phyloP scores from a whole-genome alignment of 306 rosid genomes.

The Trifolium fragiferum region DNA sequence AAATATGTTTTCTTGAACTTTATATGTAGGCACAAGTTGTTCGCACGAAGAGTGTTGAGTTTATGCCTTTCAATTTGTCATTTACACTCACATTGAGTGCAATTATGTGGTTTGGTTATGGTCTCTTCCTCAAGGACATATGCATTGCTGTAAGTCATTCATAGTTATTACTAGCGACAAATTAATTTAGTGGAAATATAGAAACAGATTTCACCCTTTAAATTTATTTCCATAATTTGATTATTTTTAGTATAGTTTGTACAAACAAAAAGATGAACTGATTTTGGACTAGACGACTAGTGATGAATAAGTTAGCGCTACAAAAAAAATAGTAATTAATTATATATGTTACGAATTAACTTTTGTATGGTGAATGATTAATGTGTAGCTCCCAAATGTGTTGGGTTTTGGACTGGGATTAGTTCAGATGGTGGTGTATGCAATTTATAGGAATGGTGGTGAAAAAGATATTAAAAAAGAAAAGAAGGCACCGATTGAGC shows the following conservation, averaged over 20 bases:
- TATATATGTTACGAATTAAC: background rate
- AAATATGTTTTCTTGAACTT: background rate
- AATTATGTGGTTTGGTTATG: slow-evolving; percentile 81
- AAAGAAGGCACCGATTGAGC: slow-evolving; percentile 13
- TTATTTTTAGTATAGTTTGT: background rate
- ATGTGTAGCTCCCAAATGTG: slow-evolving; percentile 70
- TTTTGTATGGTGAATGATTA: background rate
- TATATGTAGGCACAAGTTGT: slow-evolving; percentile 65
- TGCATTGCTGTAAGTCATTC: slow-evolving; percentile 86
- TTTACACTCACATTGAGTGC: slow-evolving; percentile 88
- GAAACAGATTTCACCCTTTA: background rate
- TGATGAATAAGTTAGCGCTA: background rate
- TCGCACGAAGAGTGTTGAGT: slow-evolving; percentile 77
- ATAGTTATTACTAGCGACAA: too few relatives aligned
- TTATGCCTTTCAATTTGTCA: slow-evolving; percentile 78
- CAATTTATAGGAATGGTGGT: slow-evolving; percentile 56
- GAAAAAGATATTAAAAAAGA: slow-evolving; percentile 38
- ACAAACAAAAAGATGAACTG: background rate
- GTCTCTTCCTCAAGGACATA: slow-evolving; percentile 70
- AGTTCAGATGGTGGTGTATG: slow-evolving; percentile 76
- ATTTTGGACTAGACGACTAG: background rate
- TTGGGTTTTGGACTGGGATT: slow-evolving; percentile 74
- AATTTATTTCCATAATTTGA: too few relatives aligned
- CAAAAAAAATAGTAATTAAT: background rate
- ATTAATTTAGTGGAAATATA: too few relatives aligned